Base-by-base conservation (phyloP, 2,329 filamentous ascomycete genomes). In the Pseudocercospora vitis region DNA sequence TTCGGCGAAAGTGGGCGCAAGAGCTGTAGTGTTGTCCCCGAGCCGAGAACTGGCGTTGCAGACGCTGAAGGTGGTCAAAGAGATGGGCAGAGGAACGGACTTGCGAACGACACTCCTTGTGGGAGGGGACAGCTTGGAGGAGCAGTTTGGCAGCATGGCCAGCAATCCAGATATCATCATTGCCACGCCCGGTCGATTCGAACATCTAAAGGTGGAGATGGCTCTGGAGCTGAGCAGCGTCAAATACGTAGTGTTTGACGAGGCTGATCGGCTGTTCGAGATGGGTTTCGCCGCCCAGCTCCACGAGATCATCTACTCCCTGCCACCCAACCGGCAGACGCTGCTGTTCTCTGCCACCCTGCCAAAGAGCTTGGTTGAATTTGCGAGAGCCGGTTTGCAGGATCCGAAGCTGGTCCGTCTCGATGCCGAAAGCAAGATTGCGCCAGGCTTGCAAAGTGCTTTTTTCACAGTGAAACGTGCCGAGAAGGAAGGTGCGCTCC, bases 171-270 rank as follows among this genome's bases (percentile, higher is more conserved):
- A 99, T 70, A 95, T 99, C 62, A 84, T 99, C 64, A 97, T 99
- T 67, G 94, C 94, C 8, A 97, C 95, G 0, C 94, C 94, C 0
- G 94, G 95, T 71, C 89, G 94, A 64, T 99, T 99, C 65, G 77
- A 99, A 62, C 94, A 99, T 78, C 74, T 99, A 60, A 95, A 97
- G 74, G 92, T 97, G 16, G 94, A 99, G 70, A 99, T 99, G 95
- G 80, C 81, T 7, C 74, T 99, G 48, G 89, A 96, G 66, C 76
- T 99, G n/a, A 90, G 87, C 0, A 95, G 90, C 3, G 86, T 99
- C 57, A 82, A 84, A 63, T 99, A 99, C 67, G 89, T 96, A 19
- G 94, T 99, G 7, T 99, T 99, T 60, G 94, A 99, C 69, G 94
- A 99, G 72, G 94, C 94, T 1, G 94, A 99, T 78, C 83, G 94